Base-by-base conservation (phyloP, 305 asterid genomes). In the Rubia tinctorum region DNA sequence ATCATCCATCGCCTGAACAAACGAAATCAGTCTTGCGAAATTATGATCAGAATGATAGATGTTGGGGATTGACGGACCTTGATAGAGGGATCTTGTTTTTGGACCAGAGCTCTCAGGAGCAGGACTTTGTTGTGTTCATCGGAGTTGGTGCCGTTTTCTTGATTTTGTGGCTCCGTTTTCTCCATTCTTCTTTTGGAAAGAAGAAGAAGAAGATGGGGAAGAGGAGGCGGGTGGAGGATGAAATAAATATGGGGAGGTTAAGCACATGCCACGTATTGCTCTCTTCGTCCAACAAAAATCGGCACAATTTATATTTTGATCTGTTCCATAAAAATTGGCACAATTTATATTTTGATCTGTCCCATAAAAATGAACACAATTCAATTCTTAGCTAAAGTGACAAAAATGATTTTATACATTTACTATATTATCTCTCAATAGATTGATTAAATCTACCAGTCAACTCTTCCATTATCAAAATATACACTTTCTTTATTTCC, bases 1-100 rank as follows among this genome's bases (percentile, higher is more conserved):
- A 70, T 93, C 93, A 61, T 91, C 92, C 17, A 83, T 44, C 7
- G 82, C 92, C 98, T 92, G 60, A 53, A 18, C 1, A 43, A 7
- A 7, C 47, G 11, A 34, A 34, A 34, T 34, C 39, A 34, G 39
- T 34, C 39, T 47, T 47, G 14, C 14, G n/a, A 20, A 27, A 11
- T 7, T 25, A 11, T 2, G 27, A 39, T 56, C 11, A 3, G 30
- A 27, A 27, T 27, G 30, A 27, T 27, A 27, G 30, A 27, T 27
- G 30, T 27, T 27, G 10, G 8, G 51, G 51, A 8, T 45, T 11
- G 12, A 2, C 7, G 18, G 75, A 91, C 97, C 96, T 91, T 83
- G 82, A 71, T 83, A 71, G 87, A 73, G 27, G 85, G 84, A 78
- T 77, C 86, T 82, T 80, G 79, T 43, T 66, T 75, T 56, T 81